phyloP scores from a whole-genome alignment of 352 stramenopile genomes.

The Phytophthora lateralis region DNA sequence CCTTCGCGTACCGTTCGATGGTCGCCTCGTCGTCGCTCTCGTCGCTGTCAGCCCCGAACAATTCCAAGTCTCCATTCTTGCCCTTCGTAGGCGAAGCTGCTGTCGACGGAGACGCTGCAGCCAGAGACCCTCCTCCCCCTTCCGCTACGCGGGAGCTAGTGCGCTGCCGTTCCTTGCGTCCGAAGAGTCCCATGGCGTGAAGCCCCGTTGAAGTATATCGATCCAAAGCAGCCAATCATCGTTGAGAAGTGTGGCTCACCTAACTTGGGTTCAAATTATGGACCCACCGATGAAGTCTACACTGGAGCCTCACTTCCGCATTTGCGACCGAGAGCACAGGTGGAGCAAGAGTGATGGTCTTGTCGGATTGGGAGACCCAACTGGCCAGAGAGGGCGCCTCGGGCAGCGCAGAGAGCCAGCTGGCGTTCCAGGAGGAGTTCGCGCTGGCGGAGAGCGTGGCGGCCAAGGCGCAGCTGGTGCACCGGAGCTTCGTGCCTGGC shows the following conservation, averaged over 20 bases:
- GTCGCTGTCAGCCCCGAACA: slow-evolving; percentile 79
- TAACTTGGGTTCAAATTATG: slow-evolving; percentile 3
- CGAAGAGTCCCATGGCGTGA: slow-evolving; percentile 48
- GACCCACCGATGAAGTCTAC: background rate
- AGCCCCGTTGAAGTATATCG: slow-evolving; percentile 26
- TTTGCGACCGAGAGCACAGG: slow-evolving; percentile 8
- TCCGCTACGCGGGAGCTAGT: slow-evolving; percentile 42
- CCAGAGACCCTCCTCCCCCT: slow-evolving; percentile 28
- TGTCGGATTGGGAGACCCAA: slow-evolving; percentile 20
- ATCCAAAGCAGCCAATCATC: slow-evolving; percentile 2
- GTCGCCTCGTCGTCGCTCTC: slow-evolving; percentile 84
- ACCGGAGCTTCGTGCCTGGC: slow-evolving; percentile 21
- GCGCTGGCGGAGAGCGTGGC: slow-evolving; percentile 28
- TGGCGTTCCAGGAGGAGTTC: slow-evolving; percentile 40
- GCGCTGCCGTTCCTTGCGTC: slow-evolving; percentile 20
- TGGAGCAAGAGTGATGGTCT: slow-evolving; percentile 32
- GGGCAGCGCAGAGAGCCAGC: slow-evolving; percentile 19
- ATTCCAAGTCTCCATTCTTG: slow-evolving; percentile 42
- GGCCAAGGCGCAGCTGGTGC: slow-evolving; percentile 38
- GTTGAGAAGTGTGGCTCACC: background rate
- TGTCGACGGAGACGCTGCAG: slow-evolving; percentile 3
- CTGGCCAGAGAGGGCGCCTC: slow-evolving; percentile 31
- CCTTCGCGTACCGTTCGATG: slow-evolving; percentile 70
- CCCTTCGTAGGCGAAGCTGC: slow-evolving; percentile 6
- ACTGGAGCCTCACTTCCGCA: slow-evolving; percentile 21